Percentiles rank a stretch among this genome's conserved stretches.
These are phyloP conservation scores for Micromonas pusilla DNA, from an alignment of 139 green algal genomes.

Conservation along the genomic window DNA sequence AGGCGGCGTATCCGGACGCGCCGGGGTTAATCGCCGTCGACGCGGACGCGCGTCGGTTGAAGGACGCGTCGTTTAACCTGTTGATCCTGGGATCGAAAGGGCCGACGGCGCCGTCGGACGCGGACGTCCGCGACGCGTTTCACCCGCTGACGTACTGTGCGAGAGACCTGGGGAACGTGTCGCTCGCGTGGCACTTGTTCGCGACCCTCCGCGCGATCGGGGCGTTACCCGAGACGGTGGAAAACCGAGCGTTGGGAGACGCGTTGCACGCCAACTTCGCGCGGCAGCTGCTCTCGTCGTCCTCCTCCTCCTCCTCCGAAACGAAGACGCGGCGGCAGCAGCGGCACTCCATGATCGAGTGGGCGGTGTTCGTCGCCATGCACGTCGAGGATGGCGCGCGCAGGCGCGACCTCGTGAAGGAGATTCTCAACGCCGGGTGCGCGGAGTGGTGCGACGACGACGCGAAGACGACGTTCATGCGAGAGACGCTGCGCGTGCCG, in stretches of 20 bases:
- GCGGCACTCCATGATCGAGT: not conserved
- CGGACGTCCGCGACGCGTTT: not conserved
- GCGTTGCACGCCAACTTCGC: not conserved
- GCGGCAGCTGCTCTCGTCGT: not conserved
- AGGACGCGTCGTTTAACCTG: slow-evolving; percentile 1
- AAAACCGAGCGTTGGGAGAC: not conserved
- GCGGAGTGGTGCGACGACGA: slow-evolving; percentile 15
- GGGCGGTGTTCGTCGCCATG: slow-evolving; percentile 1
- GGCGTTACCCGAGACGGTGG: not conserved
- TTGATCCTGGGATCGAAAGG: not conserved
- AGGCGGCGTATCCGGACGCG: not conserved
- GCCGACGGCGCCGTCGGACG: not conserved
- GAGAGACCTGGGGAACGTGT: not conserved
- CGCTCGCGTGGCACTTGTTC: slow-evolving; percentile 14
- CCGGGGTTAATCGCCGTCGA: not conserved
- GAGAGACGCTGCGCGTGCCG: not conserved
- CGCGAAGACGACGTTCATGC: slow-evolving; percentile 7
- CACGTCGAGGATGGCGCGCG: not conserved
- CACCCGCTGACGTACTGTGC: slow-evolving; percentile 15
- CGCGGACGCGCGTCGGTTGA: not conserved
- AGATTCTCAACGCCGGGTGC: not conserved
- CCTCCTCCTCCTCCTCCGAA: too few relatives aligned
- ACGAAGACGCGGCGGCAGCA: too few relatives aligned
- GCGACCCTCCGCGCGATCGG: not conserved
- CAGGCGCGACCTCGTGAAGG: not conserved